phyloP scores from a whole-genome alignment of 78 protist species.

The Chrysochromulina parva region DNA sequence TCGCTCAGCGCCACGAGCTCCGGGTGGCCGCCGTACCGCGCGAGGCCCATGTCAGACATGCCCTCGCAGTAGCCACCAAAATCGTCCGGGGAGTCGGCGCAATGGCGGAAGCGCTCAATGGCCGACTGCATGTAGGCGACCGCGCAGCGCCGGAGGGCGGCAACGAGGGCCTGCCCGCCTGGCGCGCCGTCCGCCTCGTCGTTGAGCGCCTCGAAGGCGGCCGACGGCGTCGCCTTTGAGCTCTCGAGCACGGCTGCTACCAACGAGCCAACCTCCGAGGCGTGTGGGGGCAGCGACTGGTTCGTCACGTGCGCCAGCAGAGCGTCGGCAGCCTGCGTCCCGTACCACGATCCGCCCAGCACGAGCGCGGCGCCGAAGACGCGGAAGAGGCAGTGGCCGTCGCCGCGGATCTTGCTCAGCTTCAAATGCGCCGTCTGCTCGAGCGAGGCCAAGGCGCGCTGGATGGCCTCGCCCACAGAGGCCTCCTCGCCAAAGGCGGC shows the following conservation, averaged over 20 bases:
- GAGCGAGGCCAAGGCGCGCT: neutral
- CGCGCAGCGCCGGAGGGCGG: neutral
- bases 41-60: neutral
- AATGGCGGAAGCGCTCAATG: neutral
- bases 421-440: neutral
- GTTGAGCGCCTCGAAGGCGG: neutral
- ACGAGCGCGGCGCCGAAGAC: neutral
- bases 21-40: neutral
- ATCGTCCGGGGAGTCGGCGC: neutral
- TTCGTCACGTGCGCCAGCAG: neutral
- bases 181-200: neutral
- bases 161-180: neutral
- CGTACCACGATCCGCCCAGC: neutral
- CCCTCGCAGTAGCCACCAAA: neutral
- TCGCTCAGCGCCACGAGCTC: neutral
- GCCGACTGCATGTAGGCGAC: neutral
- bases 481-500: neutral
- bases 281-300: neutral
- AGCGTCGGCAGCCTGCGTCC: neutral
- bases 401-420: neutral
- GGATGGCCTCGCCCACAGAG: neutral
- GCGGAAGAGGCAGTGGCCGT: neutral
- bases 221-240: neutral
- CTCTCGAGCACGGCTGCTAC: neutral
- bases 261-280: neutral